Conservation (phyloP, 805 yeast genomes). For the Saccharomycopsis babjevae region DNA sequence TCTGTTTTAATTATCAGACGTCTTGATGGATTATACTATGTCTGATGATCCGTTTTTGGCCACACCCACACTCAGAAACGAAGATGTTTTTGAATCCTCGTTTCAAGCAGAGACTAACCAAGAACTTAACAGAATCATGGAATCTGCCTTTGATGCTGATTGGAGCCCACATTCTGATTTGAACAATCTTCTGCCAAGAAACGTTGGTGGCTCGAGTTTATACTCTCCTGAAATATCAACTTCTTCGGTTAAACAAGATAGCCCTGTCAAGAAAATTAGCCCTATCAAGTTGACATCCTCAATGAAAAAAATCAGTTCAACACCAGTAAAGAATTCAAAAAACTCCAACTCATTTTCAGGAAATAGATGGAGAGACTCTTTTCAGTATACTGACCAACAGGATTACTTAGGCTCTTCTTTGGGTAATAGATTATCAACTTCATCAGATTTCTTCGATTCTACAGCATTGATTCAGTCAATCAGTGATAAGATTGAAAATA, state of each 20-base stretch:
- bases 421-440: background rate
- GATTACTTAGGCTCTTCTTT: background rate
- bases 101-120: slow-evolving; percentile 17
- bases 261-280: background rate
- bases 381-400: background rate
- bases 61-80: slow-evolving; percentile 12
- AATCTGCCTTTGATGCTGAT: slow-evolving; percentile 8
- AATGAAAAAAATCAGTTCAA: background rate
- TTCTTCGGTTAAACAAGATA: background rate
- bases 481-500: background rate
- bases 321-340: background rate
- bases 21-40: background rate
- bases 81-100: slow-evolving; percentile 11
- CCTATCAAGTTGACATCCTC: background rate
- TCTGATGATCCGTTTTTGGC: background rate
- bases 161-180: slow-evolving; percentile 6
- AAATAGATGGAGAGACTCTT: background rate
- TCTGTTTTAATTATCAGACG: background rate
- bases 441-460: background rate
- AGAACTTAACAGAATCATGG: slow-evolving; percentile 17
- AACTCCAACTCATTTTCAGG: background rate
- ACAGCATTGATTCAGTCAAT: background rate
- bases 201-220: background rate
- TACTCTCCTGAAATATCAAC: background rate
- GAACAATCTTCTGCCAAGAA: slow-evolving; percentile 6